Evolutionary conservation across 129 eudicot genomes (phyloP).

Genomic region (Rutidosis leptorrhynchoides): DNA sequence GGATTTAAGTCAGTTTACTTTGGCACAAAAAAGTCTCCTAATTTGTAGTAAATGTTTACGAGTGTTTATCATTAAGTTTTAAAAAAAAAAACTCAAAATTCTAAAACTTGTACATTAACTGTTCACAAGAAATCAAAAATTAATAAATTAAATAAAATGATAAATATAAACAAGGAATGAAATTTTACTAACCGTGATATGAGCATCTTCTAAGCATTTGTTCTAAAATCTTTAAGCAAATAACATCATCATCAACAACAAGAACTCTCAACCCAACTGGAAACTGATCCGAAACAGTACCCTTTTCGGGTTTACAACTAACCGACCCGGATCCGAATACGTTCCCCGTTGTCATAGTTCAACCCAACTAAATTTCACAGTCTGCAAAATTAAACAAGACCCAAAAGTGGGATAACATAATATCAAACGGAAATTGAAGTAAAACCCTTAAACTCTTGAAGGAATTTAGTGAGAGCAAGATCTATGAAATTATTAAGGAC

Average conservation of each 20-base stretch:
- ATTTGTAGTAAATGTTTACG: too few relatives aligned
- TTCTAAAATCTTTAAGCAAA: constrained; percentile 61
- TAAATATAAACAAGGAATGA: background rate
- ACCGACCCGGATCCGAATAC: constrained; percentile 34
- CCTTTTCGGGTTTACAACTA: constrained; percentile 24
- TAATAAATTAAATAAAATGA: background rate
- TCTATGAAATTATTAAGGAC: constrained; percentile 9
- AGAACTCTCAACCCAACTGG: constrained; percentile 77
- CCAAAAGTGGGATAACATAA: constrained; percentile 13
- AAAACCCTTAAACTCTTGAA: constrained; percentile 28
- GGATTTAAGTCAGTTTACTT: background rate
- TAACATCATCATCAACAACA: constrained; percentile 69
- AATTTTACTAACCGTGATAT: constrained; percentile 42
- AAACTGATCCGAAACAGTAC: constrained; percentile 45
- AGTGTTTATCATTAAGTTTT: background rate
- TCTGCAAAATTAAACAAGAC: constrained; percentile 8
- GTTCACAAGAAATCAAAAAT: background rate
- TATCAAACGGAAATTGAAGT: constrained; percentile 15
- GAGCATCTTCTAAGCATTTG: constrained; percentile 67
- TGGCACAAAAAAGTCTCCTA: constrained; percentile 5
- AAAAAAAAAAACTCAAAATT: too few relatives aligned
- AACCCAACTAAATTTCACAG: background rate
- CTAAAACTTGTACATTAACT: background rate
- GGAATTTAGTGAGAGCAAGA: constrained; percentile 25
- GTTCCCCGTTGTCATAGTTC: constrained; percentile 28